Evolutionary conservation across 352 stramenopile genomes (phyloP), one percentile per base, ranked within the genome.

Genomic region (Phytopythium sindhum): DNA sequence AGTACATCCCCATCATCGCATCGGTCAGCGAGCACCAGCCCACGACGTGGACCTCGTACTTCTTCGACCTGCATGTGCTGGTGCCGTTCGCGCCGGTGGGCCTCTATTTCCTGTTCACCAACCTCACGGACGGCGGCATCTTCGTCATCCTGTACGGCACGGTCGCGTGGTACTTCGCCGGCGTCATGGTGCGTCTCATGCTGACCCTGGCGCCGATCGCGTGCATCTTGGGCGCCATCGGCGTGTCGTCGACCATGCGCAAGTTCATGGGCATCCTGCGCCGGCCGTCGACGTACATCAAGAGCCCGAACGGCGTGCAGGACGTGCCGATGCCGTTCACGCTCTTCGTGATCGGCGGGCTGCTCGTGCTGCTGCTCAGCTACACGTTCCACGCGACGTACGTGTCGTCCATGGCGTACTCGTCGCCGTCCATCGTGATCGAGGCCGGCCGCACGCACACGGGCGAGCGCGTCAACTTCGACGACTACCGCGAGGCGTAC

Each of bases 401-500:
- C 65, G 90, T 97, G 57, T 90, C 86, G 44, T 94, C 83, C 1
- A 93, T 96, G 72, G 90, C 89, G 26, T 98, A 98, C 72, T 97
- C 88, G 55, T 96, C 85, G 44, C 90, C 91, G 50, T 96, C 88
- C 59, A 97, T 98, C 66, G 91, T 98, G 62, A 96, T 98, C 64
- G 89, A 97, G 69, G 82, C 83, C 9, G 84, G 82, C 14, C 81
- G 84, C 47, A 87, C 73, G 35, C 72, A 77, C 7, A 75, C 86
- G 39, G 92, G 92, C 29, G 73, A 85, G 66, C 84, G 87, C 48
- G 79, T 97, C 37, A 93, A 97, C 63, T 96, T 97, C 45, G 97
- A 99, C 72, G 97, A 99, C 77, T 99, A 99, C 81, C 91, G 97
- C 50, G 96, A 99, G 74, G 95, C 95, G 14, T 96, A 95, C 74